Evolutionary conservation across 73 alveolate genomes (phyloP), one percentile per base, ranked within the genome.

Genomic region (Paramecium primaurelia): DNA sequence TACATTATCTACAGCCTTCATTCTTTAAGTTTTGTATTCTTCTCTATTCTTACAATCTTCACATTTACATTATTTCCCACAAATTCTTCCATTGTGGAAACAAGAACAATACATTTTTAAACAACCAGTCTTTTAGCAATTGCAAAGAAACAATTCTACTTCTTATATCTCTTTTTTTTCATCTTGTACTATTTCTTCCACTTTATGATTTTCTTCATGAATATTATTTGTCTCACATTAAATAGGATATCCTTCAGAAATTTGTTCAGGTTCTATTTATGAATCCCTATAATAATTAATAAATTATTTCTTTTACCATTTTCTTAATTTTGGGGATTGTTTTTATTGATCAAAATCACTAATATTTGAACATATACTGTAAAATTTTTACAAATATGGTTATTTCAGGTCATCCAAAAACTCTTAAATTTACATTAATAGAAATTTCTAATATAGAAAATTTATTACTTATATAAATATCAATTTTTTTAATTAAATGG

Each of bases 101-200:
- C 91, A 80, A 45, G 91, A 80, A 47, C 91, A 80, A 80, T 80
- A 80, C 91, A 80, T 80, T 36, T 80, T 44, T 12, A 80, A 22
- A 47, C 91, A 80, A 8, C 45, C 47, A 20, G 77, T 45, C 54
- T 80, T 80, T 8, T 12, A 40, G 26, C 91, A 80, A 36, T 77
- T 42, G 26, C 91, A 80, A 44, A 77, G 58, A 12, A 10, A 20
- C 1, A 9, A 80, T 40, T 40, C 34, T 20, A 44, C 73, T 80
- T 22, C 4, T 30, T 73, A n/a, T 12, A 73, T n/a, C 2, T 34
- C 37, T 37, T 73, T 6, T 3, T 6, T 8, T 44, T 16, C 6
- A 8, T 30, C 59, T 73, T 73, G 25, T 37, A 36, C 59, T 6
- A 8, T 1, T 36, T 11, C 1, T 73, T 37, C 34, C 1, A n/a